These are phyloP conservation scores for Tieghemostelium lacteum DNA, from an alignment of 78 protist species.

Conservation along the genomic window DNA sequence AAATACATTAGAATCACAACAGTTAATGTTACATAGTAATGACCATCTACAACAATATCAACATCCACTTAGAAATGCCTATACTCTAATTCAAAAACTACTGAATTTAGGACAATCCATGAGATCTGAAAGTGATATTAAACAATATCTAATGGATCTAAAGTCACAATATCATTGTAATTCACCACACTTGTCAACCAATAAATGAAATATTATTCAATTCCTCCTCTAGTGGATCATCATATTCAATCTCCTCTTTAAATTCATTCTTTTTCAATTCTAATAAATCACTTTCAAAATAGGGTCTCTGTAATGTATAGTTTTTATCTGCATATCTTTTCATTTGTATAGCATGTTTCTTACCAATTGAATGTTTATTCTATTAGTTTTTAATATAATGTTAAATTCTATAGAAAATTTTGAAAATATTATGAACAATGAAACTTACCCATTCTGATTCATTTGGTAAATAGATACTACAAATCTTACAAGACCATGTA, in stretches of 20 bases:
- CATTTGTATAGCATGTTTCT: constrained; percentile 6
- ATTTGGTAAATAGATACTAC: constrained; percentile 31
- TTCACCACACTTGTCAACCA: background rate
- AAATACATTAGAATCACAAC: constrained; percentile 2
- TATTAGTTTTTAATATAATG: background rate
- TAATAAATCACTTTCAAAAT: constrained; percentile 25
- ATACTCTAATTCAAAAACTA: constrained; percentile 42
- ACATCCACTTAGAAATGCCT: constrained; percentile 54
- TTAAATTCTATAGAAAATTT: background rate
- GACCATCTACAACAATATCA: background rate
- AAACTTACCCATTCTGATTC: constrained; percentile 49
- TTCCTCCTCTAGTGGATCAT: constrained; percentile 40
- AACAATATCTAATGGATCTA: background rate
- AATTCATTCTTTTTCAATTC: constrained; percentile 12
- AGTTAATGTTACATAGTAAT: background rate
- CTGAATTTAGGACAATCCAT: constrained; percentile 27
- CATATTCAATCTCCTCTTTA: constrained; percentile 39
- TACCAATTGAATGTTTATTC: constrained; percentile 50
- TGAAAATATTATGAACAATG: background rate
- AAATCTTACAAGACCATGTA: constrained; percentile 48
- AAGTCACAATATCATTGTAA: constrained; percentile 13
- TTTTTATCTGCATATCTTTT: constrained; percentile 7
- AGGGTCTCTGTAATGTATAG: constrained; percentile 26
- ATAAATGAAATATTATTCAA: background rate
- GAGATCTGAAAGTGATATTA: background rate